Evolutionary conservation across 2,329 filamentous ascomycete genomes (phyloP).

Genomic region (Aspergillus novofumigatus): DNA sequence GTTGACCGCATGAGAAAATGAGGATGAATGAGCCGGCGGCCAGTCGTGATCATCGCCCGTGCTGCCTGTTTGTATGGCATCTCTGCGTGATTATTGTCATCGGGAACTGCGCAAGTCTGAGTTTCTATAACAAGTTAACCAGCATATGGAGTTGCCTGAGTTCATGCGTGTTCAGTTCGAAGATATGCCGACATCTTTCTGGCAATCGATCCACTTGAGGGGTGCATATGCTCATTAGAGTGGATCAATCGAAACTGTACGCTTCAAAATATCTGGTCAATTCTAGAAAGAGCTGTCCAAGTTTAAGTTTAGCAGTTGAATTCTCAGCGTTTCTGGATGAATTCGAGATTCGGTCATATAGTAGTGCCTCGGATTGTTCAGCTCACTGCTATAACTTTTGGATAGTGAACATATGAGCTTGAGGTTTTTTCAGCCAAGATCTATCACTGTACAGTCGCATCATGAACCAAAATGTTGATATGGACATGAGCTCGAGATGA

Average conservation of each 20-base stretch:
- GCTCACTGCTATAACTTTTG: not conserved
- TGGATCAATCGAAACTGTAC: not conserved
- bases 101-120: not conserved
- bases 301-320: not conserved
- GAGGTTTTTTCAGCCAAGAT: not conserved
- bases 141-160: too few species aligned
- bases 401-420: not conserved
- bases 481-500: not conserved
- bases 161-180: not conserved
- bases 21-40: not conserved
- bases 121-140: not conserved
- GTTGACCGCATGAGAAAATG: not conserved
- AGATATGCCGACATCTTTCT: not conserved
- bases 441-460: not conserved
- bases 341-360: not conserved
- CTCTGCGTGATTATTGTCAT: not conserved
- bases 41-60: not conserved
- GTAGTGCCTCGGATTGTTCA: not conserved
- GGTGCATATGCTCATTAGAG: too few species aligned
- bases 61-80: not conserved
- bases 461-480: not conserved
- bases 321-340: not conserved
- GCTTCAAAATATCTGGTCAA: not conserved
- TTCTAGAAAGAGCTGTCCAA: not conserved
- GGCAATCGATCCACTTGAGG: not conserved